Percentiles rank a stretch among this genome's conserved stretches.
These are phyloP conservation scores for Periconia sp. DNA, from an alignment of 2,329 filamentous ascomycete species.

Conservation along the genomic window DNA sequence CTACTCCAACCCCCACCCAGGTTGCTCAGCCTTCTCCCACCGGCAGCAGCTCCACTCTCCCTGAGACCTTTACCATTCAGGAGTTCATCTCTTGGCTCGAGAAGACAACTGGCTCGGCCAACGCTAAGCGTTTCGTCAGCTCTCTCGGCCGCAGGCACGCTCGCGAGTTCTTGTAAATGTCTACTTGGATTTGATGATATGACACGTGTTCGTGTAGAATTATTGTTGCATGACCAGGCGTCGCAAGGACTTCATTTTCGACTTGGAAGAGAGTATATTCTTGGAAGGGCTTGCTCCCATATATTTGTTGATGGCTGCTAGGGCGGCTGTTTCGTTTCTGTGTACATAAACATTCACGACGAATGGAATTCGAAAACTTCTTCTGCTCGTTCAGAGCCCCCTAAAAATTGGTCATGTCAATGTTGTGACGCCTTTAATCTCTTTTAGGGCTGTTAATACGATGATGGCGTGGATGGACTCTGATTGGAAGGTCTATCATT, in stretches of 20 bases:
- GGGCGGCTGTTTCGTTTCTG: constrained; percentile 13
- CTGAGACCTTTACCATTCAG: constrained; percentile 35
- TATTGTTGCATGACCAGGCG: constrained; percentile 16
- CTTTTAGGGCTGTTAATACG: no score
- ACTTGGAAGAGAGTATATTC: constrained; percentile 16
- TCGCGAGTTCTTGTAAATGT: constrained; percentile 48
- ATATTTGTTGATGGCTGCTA: constrained; percentile 15
- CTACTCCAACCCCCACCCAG: constrained; percentile 5
- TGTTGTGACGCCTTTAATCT: no score
- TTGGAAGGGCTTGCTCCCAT: constrained; percentile 10
- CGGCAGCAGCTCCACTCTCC: constrained; percentile 23
- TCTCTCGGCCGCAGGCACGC: constrained; percentile 38
- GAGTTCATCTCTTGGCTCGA: constrained; percentile 40
- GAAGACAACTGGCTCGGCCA: constrained; percentile 24
- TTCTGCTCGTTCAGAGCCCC: neutral
- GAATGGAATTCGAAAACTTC: constrained; percentile 20
- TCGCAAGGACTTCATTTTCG: constrained; percentile 12
- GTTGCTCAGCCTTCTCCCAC: constrained; percentile 22
- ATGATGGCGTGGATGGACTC: no score
- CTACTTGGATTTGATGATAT: constrained; percentile 26
- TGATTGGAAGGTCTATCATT: no score
- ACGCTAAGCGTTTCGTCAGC: constrained; percentile 13
- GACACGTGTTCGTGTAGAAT: neutral
- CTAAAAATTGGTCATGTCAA: neutral
- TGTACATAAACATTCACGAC: constrained; percentile 22